Base-by-base conservation (phyloP, 352 stramenopile species). In the Pythium sp. region DNA sequence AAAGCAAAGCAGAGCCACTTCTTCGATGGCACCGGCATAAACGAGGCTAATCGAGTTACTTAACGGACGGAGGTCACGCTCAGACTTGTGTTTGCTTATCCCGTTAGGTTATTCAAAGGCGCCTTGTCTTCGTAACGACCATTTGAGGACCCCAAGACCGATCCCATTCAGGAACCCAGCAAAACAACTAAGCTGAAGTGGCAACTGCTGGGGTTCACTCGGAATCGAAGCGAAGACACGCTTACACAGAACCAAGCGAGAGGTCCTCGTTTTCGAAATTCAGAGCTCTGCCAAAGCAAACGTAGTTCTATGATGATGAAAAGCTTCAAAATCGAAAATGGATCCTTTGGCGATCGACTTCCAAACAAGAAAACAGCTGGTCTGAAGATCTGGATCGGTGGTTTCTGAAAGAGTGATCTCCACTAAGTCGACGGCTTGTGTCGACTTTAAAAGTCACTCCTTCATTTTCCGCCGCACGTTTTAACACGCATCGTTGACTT, bases 401-500 rank as follows among this genome's bases (percentile, higher is more conserved):
- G 7, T 7, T 22, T n/a, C 38, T 4, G 4, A 24, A 46, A 51
- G 18, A 51, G 43, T 51, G 43, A 7, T n/a, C 18, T 49, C 12
- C 49, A 6, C 6, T 36, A 58, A 58, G 15, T 58, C 53, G 7
- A 24, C 53, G n/a, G 18, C 3, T 38, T 36, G 0, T 11, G 53
- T 58, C 14, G 53, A 58, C 26, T 36, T 58, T 36, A 34, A 1
- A 12, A 36, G 3, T n/a, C 15, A 20, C 24, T 36, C 24, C 3
- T 24, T n/a, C 12, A n/a, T 36, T 58, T 36, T 20, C 24, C 26
- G 9, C 15, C 15, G 14, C 53, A 58, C 24, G 5, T 58, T 58
- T 58, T 58, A 26, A 58, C 53, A 58, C 26, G 5, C 24, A 38
- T 38, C 14, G 53, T 58, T 7, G 53, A 58, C 53, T 58, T 58